These are phyloP conservation scores for Apodospora peruviana DNA, from an alignment of 495 filamentous ascomycete genomes.

Conservation along the genomic window DNA sequence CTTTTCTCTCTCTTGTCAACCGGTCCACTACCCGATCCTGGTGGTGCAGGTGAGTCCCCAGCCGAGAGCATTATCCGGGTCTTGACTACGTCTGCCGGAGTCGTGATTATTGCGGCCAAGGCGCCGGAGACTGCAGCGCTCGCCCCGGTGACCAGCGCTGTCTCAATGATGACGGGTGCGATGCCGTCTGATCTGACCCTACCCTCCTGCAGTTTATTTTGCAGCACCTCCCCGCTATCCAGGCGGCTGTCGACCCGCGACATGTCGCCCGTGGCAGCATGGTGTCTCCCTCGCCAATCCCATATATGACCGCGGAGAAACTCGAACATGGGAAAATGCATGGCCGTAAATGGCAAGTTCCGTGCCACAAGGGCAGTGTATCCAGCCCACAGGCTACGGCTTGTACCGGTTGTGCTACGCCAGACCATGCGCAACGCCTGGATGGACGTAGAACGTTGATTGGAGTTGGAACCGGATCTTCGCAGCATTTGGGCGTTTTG, in stretches of 20 bases:
- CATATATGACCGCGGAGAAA: conserved; percentile 43
- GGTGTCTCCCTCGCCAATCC: conserved; percentile 18
- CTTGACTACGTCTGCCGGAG: conserved; percentile 80
- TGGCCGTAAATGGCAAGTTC: conserved; percentile 79
- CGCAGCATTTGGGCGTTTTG: conserved; percentile 79
- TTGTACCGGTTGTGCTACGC: conserved; percentile 19
- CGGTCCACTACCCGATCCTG: conserved; percentile 15
- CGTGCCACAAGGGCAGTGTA: conserved; percentile 73
- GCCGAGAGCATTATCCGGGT: conserved; percentile 68
- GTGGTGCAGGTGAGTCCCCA: conserved; percentile 16
- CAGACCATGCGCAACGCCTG: conserved; percentile 37
- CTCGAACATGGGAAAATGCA: conserved; percentile 88
- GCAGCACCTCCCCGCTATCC: conserved; percentile 10
- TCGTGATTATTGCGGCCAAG: conserved; percentile 66
- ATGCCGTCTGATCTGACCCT: not conserved
- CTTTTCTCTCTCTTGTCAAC: conserved; percentile 19
- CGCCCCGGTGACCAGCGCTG: conserved; percentile 61
- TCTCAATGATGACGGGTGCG: conserved; percentile 45
- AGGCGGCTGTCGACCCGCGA: conserved; percentile 10
- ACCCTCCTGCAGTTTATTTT: not conserved
- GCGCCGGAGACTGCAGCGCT: conserved; percentile 65
- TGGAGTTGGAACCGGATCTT: conserved; percentile 6
- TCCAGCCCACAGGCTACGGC: conserved; percentile 58
- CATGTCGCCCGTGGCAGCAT: not conserved
- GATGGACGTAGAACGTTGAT: conserved; percentile 32